phyloP scores from a whole-genome alignment of 164 flowering plant species.

The Kingdonia uniflora region DNA sequence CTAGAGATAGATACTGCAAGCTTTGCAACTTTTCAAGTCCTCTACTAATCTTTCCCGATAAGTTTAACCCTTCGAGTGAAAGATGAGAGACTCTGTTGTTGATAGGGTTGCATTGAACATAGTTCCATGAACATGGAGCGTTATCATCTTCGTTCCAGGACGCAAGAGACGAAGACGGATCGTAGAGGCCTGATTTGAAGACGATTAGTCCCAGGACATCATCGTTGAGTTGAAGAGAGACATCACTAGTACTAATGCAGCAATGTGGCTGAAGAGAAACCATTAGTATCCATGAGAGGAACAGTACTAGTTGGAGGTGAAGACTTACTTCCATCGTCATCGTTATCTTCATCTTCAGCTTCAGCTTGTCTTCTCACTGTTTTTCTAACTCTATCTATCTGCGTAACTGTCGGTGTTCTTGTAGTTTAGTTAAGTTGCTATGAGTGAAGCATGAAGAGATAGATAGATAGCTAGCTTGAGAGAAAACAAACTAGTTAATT shows the following conservation, averaged over 20 bases:
- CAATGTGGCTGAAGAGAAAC: neutral
- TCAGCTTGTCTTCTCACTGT: neutral
- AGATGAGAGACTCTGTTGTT: conserved; percentile 40
- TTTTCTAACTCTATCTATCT: no score
- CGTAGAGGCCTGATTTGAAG: conserved; percentile 60
- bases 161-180: conserved; percentile 37
- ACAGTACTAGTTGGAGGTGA: conserved; percentile 3
- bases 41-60: conserved; percentile 65
- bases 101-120: conserved; percentile 45
- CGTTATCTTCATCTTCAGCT: conserved; percentile 1
- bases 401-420: no score
- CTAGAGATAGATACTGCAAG: conserved; percentile 40
- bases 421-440: no score
- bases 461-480: no score
- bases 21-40: conserved; percentile 51
- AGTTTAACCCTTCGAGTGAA: conserved; percentile 39
- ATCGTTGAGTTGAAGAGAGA: conserved; percentile 44
- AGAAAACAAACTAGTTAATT: no score
- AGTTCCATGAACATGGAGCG: conserved; percentile 75
- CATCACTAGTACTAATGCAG: conserved; percentile 4
- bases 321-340: neutral
- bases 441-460: no score
- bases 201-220: conserved; percentile 81
- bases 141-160: conserved; percentile 80
- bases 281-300: conserved; percentile 5